A percentile compares a stretch with the other conserved stretches of the same genome.
Conservation (phyloP, 2,329 filamentous ascomycete genomes). For the Neofusicoccum sp. region DNA sequence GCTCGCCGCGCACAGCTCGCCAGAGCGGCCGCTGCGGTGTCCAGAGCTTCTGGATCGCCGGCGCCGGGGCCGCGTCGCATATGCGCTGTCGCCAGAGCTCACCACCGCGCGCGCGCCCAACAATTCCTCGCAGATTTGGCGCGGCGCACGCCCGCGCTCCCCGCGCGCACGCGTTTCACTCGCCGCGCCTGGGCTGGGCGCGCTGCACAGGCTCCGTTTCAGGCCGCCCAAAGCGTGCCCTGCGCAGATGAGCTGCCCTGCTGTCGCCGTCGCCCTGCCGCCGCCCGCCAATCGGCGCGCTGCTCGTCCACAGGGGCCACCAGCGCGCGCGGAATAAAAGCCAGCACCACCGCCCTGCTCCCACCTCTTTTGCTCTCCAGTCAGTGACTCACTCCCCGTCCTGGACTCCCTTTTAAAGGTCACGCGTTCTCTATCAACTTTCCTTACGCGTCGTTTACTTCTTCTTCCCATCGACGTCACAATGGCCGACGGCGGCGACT, state of each 20-base stretch:
- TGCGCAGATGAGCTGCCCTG: not conserved
- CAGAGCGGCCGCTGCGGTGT: not conserved
- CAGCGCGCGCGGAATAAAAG: not conserved
- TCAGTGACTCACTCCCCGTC: slow-evolving; percentile 10
- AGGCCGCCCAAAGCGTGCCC: slow-evolving; percentile 4
- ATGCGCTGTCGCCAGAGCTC: not conserved
- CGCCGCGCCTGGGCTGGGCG: not conserved
- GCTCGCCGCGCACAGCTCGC: not conserved
- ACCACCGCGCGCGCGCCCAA: not conserved
- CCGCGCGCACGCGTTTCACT: not conserved
- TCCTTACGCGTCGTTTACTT: not conserved
- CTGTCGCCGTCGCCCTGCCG: not conserved
- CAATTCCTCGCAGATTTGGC: too few species aligned
- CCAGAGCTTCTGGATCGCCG: slow-evolving; percentile 12
- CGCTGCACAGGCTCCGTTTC: slow-evolving; percentile 9
- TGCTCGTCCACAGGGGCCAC: not conserved
- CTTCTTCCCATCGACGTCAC: not conserved
- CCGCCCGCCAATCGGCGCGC: not conserved
- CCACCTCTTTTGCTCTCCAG: slow-evolving; percentile 5
- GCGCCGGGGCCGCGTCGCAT: not conserved
- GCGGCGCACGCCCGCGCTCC: too few species aligned
- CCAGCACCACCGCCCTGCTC: not conserved
- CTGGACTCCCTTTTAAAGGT: slow-evolving; percentile 16
- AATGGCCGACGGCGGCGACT: slow-evolving; percentile 9
- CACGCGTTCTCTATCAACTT: slow-evolving; percentile 9